Conservation (phyloP, 306 rosid genomes). For the Medicago truncatula region DNA sequence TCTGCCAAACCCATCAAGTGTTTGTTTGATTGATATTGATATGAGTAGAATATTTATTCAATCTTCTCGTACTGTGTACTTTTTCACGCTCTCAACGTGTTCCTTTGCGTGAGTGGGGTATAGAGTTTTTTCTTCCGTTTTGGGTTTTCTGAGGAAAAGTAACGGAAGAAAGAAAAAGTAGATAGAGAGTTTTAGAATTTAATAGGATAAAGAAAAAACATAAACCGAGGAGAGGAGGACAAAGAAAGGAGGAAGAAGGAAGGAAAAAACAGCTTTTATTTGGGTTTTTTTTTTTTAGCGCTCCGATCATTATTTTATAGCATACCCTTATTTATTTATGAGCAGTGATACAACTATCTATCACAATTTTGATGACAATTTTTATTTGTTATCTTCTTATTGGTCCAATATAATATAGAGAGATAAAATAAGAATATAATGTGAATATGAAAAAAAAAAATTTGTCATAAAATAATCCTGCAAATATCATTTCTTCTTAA, state of each 20-base stretch:
- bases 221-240: background rate
- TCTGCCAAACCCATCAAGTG: conserved; percentile 30
- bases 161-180: background rate
- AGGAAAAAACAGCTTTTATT: background rate
- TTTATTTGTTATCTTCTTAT: too few relatives aligned
- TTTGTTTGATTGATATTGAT: background rate
- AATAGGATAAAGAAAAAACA: background rate
- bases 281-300: too few relatives aligned
- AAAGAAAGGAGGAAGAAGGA: conserved; percentile 16
- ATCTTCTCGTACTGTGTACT: background rate
- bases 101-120: background rate
- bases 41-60: background rate
- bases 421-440: too few relatives aligned
- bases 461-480: too few relatives aligned
- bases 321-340: too few relatives aligned
- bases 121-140: background rate
- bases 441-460: too few relatives aligned
- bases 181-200: background rate
- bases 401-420: too few relatives aligned
- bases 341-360: too few relatives aligned
- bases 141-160: too few relatives aligned
- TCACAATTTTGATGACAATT: too few relatives aligned
- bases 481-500: too few relatives aligned
- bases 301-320: too few relatives aligned
- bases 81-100: background rate